Base-by-base conservation (phyloP, 306 rosid genomes). In the Crotalaria pallida region DNA sequence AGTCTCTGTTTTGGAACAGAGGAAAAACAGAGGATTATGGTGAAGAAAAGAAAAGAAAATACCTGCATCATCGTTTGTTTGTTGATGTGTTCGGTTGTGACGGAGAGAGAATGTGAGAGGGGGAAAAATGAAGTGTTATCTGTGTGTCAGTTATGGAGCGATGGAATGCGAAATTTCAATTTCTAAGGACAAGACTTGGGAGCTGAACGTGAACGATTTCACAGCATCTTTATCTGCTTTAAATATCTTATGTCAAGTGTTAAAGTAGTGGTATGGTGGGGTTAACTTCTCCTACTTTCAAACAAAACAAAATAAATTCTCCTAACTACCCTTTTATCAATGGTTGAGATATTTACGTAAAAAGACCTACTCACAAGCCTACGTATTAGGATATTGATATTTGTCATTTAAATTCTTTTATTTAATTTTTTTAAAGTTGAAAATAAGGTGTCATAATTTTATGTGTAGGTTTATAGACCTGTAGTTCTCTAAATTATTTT, bases 1-100 rank as follows among this genome's bases (percentile, higher is more conserved):
- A 56, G 69, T 71, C 27, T 34, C 52, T 34, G 51, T 45, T 41
- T 51, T 9, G 38, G 51, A 74, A 56, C 58, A 61, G 60, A 73
- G 66, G n/a, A 59, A 57, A 29, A 79, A 38, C 71, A 69, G 77
- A 78, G 78, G 19, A 24, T n/a, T n/a, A n/a, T 21, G 71, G 33
- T 27, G 57, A 58, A 23, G 34, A 22, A 47, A 47, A 19, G 34
- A 65, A 63, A 38, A 21, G 4, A 62, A 8, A 27, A 33, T 75
- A 68, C 86, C 86, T 82, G 71, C 89, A 79, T 82, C n/a, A n/a
- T n/a, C n/a, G n/a, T n/a, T n/a, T n/a, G 26, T 69, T 62, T 57
- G 33, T 23, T 51, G 22, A 29, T 31, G 40, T 57, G 57, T 27
- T 3, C 52, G 2, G 11, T 22, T 22, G 59, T 50, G 61, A 60